Base-by-base conservation (phyloP, 306 rosid genomes). In the Prunus mira region DNA sequence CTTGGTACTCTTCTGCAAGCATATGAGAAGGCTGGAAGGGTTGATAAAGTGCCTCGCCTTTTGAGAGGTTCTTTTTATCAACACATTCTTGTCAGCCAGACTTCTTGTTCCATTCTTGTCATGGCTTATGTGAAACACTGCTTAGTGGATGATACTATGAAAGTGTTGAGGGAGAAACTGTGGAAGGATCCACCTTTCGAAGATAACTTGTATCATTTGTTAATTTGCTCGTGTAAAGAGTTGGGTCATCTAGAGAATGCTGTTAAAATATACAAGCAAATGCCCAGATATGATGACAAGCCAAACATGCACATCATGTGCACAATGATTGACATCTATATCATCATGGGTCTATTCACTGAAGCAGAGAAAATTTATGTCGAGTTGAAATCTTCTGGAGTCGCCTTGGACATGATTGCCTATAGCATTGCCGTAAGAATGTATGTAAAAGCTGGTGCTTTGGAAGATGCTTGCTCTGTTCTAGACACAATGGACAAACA, bases 211-310 rank as follows among this genome's bases (percentile, higher is more conserved):
- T 92, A 91, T 82, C 97, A 95, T 82, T 81, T 95, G 70, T 82
- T 95, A 82, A 95, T 92, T 78, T 95, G 99, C 80, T 88, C 93
- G 0, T 90, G 93, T 79, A 95, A 88, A 82, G 99, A 95, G 70
- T 83, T 76, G 34, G 92, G 90, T 77, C 82, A 74, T 78, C 83
- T 86, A 47, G 91, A 92, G 74, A 85, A 86, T 86, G 97, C 97
- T 46, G 87, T 92, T 71, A 71, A 84, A 82, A 87, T 95, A 51
- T 88, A 81, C 69, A 56, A 73, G 70, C 87, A 76, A 47, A 87
- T 85, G 88, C 82, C 85, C 10, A 85, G 76, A 80, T 72, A 80
- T 60, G 73, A 66, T 63, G 79, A 75, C 18, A 85, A 83, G 76
- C 97, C 88, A 5, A 92, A 95, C 76, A 61, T 89, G 92, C 99